Evolutionary conservation across 2,329 filamentous ascomycete species (phyloP).

Genomic region (Cladosporium oxysporum): DNA sequence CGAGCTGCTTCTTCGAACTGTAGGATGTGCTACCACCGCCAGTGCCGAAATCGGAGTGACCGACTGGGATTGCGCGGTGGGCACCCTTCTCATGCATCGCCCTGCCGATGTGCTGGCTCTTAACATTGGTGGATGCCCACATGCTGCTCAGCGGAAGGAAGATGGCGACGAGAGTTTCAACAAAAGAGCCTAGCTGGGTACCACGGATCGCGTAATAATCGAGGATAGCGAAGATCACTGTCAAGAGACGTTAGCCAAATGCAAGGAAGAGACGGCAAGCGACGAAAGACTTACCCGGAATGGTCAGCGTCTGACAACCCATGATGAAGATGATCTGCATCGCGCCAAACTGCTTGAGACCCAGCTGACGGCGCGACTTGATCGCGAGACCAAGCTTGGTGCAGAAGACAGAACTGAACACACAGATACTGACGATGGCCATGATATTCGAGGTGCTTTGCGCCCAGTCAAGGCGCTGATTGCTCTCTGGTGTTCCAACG

Average conservation of each 20-base stretch:
- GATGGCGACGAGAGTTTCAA: conserved; percentile 61
- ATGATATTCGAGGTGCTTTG: conserved; percentile 47
- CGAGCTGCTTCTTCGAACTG: conserved; percentile 27
- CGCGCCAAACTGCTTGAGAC: conserved; percentile 62
- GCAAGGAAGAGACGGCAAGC: not conserved
- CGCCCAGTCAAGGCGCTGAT: conserved; percentile 8
- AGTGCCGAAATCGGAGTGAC: conserved; percentile 22
- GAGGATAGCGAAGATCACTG: conserved; percentile 62
- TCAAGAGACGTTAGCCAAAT: conserved; percentile 23
- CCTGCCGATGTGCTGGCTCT: conserved; percentile 25
- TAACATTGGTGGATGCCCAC: conserved; percentile 56
- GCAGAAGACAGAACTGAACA: conserved; percentile 64
- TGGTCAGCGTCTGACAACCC: conserved; percentile 65
- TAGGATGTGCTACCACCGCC: conserved; percentile 14
- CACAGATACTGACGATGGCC: conserved; percentile 59
- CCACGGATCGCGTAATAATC: conserved; percentile 52
- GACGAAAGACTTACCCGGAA: conserved; percentile 57
- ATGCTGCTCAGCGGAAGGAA: conserved; percentile 67
- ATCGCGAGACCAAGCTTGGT: conserved; percentile 62
- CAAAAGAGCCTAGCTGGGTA: conserved; percentile 56
- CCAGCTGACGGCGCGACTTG: conserved; percentile 55
- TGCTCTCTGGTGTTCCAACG: not conserved
- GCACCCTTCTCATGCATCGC: conserved; percentile 24
- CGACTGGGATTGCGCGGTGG: conserved; percentile 27
- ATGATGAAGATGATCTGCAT: conserved; percentile 69